Conservation (phyloP, 495 filamentous ascomycete species). For the Parachaetomium inaequale region DNA sequence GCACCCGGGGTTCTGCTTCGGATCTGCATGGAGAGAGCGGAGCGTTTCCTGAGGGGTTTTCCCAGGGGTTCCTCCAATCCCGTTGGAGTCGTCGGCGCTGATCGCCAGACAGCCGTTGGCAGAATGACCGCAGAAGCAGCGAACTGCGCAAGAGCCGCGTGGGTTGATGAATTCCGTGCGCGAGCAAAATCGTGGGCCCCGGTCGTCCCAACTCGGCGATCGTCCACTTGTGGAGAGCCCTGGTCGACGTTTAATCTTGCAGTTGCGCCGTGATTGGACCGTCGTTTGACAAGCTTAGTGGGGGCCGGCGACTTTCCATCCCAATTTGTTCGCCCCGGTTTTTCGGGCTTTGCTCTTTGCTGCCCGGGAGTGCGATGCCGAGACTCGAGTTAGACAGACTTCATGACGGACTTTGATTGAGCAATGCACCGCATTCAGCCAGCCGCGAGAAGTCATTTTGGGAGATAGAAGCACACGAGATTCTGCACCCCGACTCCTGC, state of each 20-base stretch:
- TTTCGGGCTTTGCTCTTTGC: slow-evolving; percentile 1
- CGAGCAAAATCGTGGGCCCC: neutral
- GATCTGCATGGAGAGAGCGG: slow-evolving; percentile 4
- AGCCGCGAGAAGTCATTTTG: neutral
- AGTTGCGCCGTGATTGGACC: slow-evolving; percentile 13
- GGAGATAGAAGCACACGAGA: neutral
- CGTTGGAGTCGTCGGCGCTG: neutral
- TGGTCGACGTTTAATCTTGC: slow-evolving; percentile 11
- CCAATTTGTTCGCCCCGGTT: slow-evolving; percentile 20
- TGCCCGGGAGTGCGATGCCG: neutral
- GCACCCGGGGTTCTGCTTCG: too few species aligned
- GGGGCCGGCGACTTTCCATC: slow-evolving; percentile 7
- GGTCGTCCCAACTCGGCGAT: slow-evolving; percentile 4
- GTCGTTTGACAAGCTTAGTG: slow-evolving; percentile 11
- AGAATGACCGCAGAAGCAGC: slow-evolving; percentile 8
- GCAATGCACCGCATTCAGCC: neutral
- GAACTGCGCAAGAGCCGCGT: neutral
- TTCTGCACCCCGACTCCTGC: neutral
- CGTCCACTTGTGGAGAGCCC: neutral
- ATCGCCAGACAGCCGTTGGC: neutral
- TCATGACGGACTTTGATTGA: neutral
- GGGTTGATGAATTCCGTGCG: slow-evolving; percentile 10
- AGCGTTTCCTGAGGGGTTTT: slow-evolving; percentile 1
- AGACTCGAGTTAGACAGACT: too few species aligned
- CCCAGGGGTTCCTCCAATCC: slow-evolving; percentile 19